Evolutionary conservation across 2,329 filamentous ascomycete genomes (phyloP).

Genomic region (Fusarium pseudocircinatum): DNA sequence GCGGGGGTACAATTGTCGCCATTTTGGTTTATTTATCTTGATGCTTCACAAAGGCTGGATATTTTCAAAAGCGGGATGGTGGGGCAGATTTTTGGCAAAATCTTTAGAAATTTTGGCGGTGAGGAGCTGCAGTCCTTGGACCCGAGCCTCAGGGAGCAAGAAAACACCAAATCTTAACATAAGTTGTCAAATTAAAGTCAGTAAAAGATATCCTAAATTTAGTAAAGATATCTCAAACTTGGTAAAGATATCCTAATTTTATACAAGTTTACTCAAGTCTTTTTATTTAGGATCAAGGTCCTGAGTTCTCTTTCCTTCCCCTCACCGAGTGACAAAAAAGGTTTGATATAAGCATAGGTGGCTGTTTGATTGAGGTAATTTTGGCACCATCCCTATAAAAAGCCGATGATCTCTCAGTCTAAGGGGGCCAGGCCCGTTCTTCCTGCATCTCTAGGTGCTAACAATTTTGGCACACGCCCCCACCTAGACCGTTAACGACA

Average conservation of each 20-base stretch:
- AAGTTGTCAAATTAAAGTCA: no score
- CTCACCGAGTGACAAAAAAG: not conserved
- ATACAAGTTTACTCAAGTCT: no score
- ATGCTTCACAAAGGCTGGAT: conserved; percentile 8
- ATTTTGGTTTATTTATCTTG: conserved; percentile 56
- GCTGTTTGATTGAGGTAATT: not conserved
- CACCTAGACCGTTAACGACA: conserved; percentile 27
- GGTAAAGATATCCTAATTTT: no score
- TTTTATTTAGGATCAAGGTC: no score
- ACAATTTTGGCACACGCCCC: conserved; percentile 27
- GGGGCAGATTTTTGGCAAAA: conserved; percentile 47
- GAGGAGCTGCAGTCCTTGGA: conserved; percentile 30
- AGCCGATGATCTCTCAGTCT: not conserved
- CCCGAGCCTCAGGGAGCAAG: no score
- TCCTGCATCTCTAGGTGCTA: conserved; percentile 11
- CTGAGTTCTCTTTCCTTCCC: no score
- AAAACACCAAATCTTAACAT: no score
- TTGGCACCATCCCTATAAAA: not conserved
- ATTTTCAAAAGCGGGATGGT: conserved; percentile 33
- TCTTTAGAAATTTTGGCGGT: conserved; percentile 46
- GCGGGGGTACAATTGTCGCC: conserved; percentile 84
- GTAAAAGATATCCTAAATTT: no score
- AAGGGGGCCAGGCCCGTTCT: not conserved
- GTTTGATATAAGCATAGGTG: not conserved
- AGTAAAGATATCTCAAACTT: no score